Conservation (phyloP, 768 basidiomycete species). For the Tylopilus balloui region DNA sequence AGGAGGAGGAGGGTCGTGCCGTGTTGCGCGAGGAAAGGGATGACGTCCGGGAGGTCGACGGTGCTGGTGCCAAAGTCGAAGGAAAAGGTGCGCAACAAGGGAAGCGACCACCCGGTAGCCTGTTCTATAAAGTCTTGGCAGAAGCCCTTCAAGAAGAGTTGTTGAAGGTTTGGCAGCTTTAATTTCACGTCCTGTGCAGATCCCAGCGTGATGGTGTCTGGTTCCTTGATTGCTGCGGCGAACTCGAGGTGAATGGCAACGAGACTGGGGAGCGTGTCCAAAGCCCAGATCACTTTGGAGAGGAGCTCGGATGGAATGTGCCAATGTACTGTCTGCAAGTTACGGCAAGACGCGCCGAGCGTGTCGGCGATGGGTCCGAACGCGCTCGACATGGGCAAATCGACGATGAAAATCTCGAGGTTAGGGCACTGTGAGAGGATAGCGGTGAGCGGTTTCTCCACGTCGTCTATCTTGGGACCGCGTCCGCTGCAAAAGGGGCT, state of each 20-base stretch:
- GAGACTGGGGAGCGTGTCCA: conserved; percentile 56
- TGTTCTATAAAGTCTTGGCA: conserved; percentile 68
- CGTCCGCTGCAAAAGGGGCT: conserved; percentile 44
- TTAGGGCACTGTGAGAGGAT: conserved; percentile 67
- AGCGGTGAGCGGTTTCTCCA: conserved; percentile 51
- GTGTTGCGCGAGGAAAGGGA: conserved; percentile 56
- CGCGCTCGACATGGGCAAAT: conserved; percentile 55
- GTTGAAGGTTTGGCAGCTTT: conserved; percentile 50
- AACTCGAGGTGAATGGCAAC: conserved; percentile 56
- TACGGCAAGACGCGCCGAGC: conserved; percentile 46
- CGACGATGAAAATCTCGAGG: conserved; percentile 67
- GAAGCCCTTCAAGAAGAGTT: conserved; percentile 58
- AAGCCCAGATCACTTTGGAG: conserved; percentile 67
- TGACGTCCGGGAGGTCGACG: conserved; percentile 52
- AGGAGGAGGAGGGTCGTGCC: conserved; percentile 57
- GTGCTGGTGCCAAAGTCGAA: conserved; percentile 41
- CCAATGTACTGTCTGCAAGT: conserved; percentile 59
- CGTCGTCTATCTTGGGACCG: conserved; percentile 41
- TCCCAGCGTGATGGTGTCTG: conserved; percentile 53
- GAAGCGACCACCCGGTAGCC: conserved; percentile 61
- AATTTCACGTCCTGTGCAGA: conserved; percentile 55
- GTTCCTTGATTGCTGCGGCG: conserved; percentile 22
- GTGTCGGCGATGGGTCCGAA: conserved; percentile 66
- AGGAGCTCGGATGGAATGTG: conserved; percentile 51
- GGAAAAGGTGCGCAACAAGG: conserved; percentile 52